Evolutionary conservation across 2,329 filamentous ascomycete species (phyloP).

Genomic region (Sclerotinia glacialis): DNA sequence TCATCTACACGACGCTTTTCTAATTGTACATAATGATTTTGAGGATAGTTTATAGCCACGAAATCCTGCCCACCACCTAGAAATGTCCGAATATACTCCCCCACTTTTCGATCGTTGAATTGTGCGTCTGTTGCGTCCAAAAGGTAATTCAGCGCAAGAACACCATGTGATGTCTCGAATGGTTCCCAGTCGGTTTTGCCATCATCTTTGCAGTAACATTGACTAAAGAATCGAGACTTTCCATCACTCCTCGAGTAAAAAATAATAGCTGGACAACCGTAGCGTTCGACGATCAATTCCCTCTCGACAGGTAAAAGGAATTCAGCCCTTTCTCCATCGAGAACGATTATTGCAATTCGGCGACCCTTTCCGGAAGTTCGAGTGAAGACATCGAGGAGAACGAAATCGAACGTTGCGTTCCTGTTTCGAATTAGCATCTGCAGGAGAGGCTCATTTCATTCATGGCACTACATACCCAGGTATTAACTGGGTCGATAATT

Average conservation of each 20-base stretch:
- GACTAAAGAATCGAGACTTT: not conserved
- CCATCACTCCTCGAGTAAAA: not conserved
- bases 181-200: not conserved
- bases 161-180: not conserved
- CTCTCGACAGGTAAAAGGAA: not conserved
- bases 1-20: not conserved
- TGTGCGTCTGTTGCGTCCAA: not conserved
- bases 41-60: not conserved
- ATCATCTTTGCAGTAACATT: not conserved
- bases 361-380: not conserved
- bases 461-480: no score
- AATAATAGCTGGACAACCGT: not conserved
- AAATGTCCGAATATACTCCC: not conserved
- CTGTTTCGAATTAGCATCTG: not conserved
- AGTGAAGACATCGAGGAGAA: not conserved
- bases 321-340: not conserved
- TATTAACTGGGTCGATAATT: no score
- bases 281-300: not conserved
- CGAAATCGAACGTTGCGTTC: not conserved
- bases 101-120: not conserved
- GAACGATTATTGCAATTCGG: not conserved
- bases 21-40: not conserved
- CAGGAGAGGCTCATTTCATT: no score
- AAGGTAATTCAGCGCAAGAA: not conserved
- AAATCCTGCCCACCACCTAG: not conserved